Percentiles rank a stretch among this genome's conserved stretches.
Conservation (phyloP, 2,329 filamentous ascomycete species). For the Cladophialophora immunda region DNA sequence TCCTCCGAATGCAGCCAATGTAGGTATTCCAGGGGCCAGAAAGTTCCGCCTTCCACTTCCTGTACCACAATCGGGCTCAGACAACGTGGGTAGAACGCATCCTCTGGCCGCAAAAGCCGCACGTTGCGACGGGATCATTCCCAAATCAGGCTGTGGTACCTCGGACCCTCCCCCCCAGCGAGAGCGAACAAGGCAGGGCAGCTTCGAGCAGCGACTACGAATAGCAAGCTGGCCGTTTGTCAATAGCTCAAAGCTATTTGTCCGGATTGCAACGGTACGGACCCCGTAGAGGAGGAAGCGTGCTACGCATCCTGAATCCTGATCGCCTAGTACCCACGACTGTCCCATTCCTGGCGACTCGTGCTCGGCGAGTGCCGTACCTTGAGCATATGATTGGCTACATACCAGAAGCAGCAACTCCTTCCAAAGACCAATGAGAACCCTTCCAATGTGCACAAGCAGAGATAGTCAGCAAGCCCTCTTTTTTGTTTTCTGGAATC, state of each 20-base stretch:
- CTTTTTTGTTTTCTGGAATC: slow-evolving; percentile 13
- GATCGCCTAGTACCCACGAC: neutral
- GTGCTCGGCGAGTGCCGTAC: neutral
- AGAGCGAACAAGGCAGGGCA: neutral
- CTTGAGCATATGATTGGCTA: neutral
- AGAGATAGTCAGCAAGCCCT: neutral
- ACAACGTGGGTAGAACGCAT: neutral
- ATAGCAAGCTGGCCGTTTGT: neutral
- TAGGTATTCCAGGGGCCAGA: too few species aligned
- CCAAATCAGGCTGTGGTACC: neutral
- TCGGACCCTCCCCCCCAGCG: neutral
- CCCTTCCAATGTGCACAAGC: neutral
- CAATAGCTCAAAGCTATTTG: neutral
- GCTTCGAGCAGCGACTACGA: neutral
- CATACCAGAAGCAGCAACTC: neutral
- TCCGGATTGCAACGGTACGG: neutral
- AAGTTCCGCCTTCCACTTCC: too few species aligned
- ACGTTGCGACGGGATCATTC: neutral
- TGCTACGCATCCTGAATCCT: neutral
- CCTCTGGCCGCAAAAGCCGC: neutral
- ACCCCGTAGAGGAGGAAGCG: neutral
- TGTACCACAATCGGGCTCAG: neutral
- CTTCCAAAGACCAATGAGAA: neutral
- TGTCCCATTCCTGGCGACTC: neutral
- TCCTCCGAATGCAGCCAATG: too few species aligned